These are phyloP conservation scores for barrel medic (Medicago truncatula) DNA, from an alignment of 306 rosid genomes.

Conservation along the genomic window MtrunA17r5.0-ANR NC_053049.1:48998501-48999000, in stretches of 20 bases:
- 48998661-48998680: conserved; percentile 65
- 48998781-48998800: conserved; percentile 6
- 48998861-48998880: conserved; percentile 78
- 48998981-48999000: conserved; percentile 36
- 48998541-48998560: conserved; percentile 98
- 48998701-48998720: background rate
- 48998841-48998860: conserved; percentile 67
- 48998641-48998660: conserved; percentile 72
- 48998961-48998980: conserved; percentile 60
- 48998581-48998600: conserved; percentile 75
- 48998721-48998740: conserved; percentile 8
- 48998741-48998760: conserved; percentile 15
- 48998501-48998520: conserved; percentile 59
- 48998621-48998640: conserved; percentile 82
- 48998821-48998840: conserved; percentile 65
- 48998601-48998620: conserved; percentile 83
- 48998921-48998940: conserved; percentile 76
- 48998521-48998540: conserved; percentile 70
- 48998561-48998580: conserved; percentile 74
- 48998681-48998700: conserved; percentile 53
- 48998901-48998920: conserved; percentile 65
- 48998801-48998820: conserved; percentile 4
- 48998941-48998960: conserved; percentile 71
- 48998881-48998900: conserved; percentile 73
- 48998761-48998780: conserved; percentile 15